Conservation (phyloP, 176 grass and related monocot genomes). For the Canna indica region DNA sequence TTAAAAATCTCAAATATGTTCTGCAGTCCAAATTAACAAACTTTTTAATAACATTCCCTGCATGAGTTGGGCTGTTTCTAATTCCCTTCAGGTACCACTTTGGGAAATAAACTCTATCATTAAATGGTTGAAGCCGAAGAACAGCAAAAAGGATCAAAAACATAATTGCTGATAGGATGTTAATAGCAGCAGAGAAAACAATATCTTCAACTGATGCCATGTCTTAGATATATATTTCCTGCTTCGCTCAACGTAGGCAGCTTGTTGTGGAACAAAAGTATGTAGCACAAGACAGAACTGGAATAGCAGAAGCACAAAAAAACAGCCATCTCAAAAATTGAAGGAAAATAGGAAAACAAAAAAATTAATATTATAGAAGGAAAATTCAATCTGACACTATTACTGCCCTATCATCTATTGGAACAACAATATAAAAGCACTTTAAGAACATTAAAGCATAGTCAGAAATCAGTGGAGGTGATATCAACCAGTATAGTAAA, state of each 20-base stretch:
- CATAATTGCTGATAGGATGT: slow-evolving; percentile 59
- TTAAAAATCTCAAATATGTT: slow-evolving; percentile 78
- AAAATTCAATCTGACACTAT: too few species aligned
- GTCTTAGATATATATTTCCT: neutral
- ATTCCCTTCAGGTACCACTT: slow-evolving; percentile 92
- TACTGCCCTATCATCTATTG: too few species aligned
- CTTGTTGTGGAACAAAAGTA: too few species aligned
- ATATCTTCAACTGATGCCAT: slow-evolving; percentile 80
- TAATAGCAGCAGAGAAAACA: slow-evolving; percentile 53
- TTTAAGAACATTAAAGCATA: too few species aligned
- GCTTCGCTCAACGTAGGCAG: neutral
- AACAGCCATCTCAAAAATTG: neutral
- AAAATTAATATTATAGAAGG: neutral
- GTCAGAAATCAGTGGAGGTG: too few species aligned
- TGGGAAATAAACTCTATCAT: slow-evolving; percentile 89
- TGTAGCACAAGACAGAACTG: neutral
- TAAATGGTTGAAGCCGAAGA: slow-evolving; percentile 72
- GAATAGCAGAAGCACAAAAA: neutral
- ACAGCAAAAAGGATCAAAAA: slow-evolving; percentile 80
- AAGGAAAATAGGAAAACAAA: neutral
- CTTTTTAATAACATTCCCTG: slow-evolving; percentile 43
- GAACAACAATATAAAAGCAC: too few species aligned
- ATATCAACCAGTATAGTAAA: too few species aligned
- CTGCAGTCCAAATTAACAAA: slow-evolving; percentile 70
- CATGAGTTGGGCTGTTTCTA: slow-evolving; percentile 60